Base-by-base conservation (phyloP, 1,139 yeast genomes). In the Yamadazyma dendronema region DNA sequence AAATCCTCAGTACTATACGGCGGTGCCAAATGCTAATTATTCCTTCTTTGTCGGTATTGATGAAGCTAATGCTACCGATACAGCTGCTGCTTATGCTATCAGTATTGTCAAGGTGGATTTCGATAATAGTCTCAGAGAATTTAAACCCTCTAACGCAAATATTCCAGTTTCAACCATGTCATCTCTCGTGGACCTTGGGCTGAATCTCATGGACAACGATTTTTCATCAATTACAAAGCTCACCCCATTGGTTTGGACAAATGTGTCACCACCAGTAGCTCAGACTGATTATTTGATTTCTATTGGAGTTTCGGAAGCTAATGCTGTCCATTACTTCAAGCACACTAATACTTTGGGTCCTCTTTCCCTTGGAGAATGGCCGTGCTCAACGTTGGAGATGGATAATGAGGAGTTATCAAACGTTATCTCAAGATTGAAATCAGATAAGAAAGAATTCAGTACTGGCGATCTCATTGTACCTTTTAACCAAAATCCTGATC, bases 251-350 rank as follows among this genome's bases (percentile, higher is more conserved):
- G 57, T 65, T 13, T 68, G 77, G 62, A 59, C 62, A 29, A 67
- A 69, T 30, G 77, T 79, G 3, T 56, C 69, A 4, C 81, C 82
- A 9, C 73, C 85, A 0, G 62, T 65, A n/a, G 65, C 65, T 8
- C 75, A 77, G 46, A 56, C 75, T 7, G 65, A 70, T 4, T 77
- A 74, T 43, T 57, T 82, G 34, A 54, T 56, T 8, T 54, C 58
- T 1, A 48, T 69, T n/a, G 85, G 84, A 1, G 47, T 78, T 35
- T 31, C 65, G 1, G 66, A 61, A 12, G 48, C 54, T 0, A 64
- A 62, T 21, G 79, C 80, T 0, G 48, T 61, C 4, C 67, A 66
- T 22, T 56, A 67, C 17, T 58, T 75, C 39, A 53, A 61, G 6
- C 60, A 60, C 40, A 55, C 56, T 1, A 46, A 47, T 9, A 52